Percentiles rank a stretch among this genome's conserved stretches.
Conservation (phyloP, 345 rosid genomes). For the Euphorbia pulcherrima region DNA sequence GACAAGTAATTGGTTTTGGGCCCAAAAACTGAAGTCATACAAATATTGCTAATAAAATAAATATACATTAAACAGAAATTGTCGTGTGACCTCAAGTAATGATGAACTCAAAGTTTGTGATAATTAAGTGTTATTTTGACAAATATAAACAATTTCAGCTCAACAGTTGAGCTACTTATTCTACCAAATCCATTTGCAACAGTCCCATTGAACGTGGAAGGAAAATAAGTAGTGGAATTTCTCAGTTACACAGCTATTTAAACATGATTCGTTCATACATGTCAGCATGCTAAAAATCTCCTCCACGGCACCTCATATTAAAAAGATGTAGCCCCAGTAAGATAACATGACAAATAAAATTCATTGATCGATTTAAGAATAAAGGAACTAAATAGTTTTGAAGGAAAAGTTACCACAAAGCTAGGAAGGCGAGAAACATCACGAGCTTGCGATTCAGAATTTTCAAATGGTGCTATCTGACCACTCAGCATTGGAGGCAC, state of each 20-base stretch:
- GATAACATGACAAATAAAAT: neutral
- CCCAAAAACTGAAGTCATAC: constrained; percentile 4
- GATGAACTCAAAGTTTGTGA: constrained; percentile 2
- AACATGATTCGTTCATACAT: no score
- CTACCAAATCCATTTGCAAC: neutral
- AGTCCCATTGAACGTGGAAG: neutral
- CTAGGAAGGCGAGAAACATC: constrained; percentile 69
- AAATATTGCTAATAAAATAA: neutral
- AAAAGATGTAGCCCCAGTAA: neutral
- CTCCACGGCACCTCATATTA: neutral
- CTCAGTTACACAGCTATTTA: neutral
- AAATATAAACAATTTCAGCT: neutral
- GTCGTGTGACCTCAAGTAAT: neutral
- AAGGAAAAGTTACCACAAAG: constrained; percentile 56
- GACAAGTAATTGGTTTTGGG: constrained; percentile 17
- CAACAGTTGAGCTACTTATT: neutral
- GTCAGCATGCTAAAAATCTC: neutral
- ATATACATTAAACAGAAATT: neutral
- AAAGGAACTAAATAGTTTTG: constrained; percentile 10
- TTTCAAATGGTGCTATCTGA: constrained; percentile 64
- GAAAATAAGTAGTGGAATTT: neutral
- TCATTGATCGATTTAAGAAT: neutral
- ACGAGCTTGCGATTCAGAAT: constrained; percentile 67
- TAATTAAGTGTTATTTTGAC: neutral
- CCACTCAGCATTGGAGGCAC: constrained; percentile 59